phyloP scores from a whole-genome alignment of 176 grass and related monocot genomes.

The Cymbopogon citratus region DNA sequence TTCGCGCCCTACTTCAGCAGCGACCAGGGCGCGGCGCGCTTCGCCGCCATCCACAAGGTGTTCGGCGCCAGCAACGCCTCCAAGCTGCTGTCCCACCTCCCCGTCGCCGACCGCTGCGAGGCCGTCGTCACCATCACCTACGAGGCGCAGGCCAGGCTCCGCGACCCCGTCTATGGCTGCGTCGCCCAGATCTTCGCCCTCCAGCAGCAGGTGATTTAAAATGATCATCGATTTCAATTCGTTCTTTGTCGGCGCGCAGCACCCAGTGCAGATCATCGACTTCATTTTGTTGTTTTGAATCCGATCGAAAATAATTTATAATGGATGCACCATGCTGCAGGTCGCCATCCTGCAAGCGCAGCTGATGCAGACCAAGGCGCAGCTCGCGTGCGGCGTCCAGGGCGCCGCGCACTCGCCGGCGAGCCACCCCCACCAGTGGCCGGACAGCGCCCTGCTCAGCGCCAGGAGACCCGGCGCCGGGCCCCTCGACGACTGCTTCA shows the following conservation, averaged over 20 bases:
- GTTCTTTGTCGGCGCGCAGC: too few species aligned
- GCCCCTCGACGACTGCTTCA: slow-evolving; percentile 14
- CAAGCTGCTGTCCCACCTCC: slow-evolving; percentile 92
- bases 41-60: slow-evolving; percentile 91
- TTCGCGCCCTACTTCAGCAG: slow-evolving; percentile 93
- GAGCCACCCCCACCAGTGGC: slow-evolving; percentile 44
- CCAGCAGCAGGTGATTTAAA: slow-evolving; percentile 46
- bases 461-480: slow-evolving; percentile 39
- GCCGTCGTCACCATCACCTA: slow-evolving; percentile 87
- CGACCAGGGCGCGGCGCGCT: slow-evolving; percentile 65
- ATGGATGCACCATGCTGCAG: too few species aligned
- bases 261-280: neutral
- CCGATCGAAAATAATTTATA: too few species aligned
- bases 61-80: slow-evolving; percentile 96
- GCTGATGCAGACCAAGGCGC: slow-evolving; percentile 83
- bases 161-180: slow-evolving; percentile 82
- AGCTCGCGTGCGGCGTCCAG: slow-evolving; percentile 53
- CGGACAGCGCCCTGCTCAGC: slow-evolving; percentile 19
- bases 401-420: slow-evolving; percentile 10
- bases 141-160: slow-evolving; percentile 79
- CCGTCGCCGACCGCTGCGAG: slow-evolving; percentile 72
- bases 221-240: too few species aligned
- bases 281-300: too few species aligned
- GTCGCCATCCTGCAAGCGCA: slow-evolving; percentile 86
- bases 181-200: slow-evolving; percentile 87